Conservation (phyloP, 2,329 filamentous ascomycete genomes). For the Ascochyta clinopodiicola region DNA sequence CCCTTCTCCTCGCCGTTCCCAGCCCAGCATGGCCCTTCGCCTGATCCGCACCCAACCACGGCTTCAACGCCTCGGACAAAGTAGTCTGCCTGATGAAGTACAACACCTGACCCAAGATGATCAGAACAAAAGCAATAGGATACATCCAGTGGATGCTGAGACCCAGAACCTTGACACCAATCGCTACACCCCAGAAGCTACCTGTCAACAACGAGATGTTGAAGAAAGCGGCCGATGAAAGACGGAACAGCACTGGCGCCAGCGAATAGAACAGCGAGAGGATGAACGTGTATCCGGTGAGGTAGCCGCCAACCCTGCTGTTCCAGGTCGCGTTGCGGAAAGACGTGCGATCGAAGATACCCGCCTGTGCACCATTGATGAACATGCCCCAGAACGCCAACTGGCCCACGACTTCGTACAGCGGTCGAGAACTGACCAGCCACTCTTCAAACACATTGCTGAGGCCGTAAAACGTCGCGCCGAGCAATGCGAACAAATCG, state of each 20-base stretch:
- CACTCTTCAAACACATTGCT: conserved; percentile 94
- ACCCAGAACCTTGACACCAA: conserved; percentile 86
- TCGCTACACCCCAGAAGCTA: conserved; percentile 97
- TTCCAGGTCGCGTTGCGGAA: conserved; percentile 63
- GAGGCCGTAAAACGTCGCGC: conserved; percentile 89
- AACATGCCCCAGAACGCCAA: conserved; percentile 85
- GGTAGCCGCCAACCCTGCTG: conserved; percentile 72
- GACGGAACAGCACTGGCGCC: conserved; percentile 85
- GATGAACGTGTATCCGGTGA: conserved; percentile 87
- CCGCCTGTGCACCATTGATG: conserved; percentile 90
- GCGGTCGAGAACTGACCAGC: conserved; percentile 82
- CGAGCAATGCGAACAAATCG: conserved; percentile 87
- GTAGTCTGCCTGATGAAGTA: conserved; percentile 87
- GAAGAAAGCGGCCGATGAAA: conserved; percentile 92
- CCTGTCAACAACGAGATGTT: conserved; percentile 93
- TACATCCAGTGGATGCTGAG: conserved; percentile 86
- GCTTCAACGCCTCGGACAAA: conserved; percentile 89
- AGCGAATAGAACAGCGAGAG: conserved; percentile 86
- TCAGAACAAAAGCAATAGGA: conserved; percentile 92
- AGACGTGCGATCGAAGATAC: conserved; percentile 83
- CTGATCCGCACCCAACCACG: conserved; percentile 90
- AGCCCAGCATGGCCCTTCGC: conserved; percentile 57
- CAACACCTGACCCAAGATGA: conserved; percentile 81
- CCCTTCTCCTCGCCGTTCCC: conserved; percentile 41
- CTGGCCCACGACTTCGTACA: conserved; percentile 94